Evolutionary conservation across 768 basidiomycete species (phyloP).

Genomic region (Xerocomus brunneocitrinus): DNA sequence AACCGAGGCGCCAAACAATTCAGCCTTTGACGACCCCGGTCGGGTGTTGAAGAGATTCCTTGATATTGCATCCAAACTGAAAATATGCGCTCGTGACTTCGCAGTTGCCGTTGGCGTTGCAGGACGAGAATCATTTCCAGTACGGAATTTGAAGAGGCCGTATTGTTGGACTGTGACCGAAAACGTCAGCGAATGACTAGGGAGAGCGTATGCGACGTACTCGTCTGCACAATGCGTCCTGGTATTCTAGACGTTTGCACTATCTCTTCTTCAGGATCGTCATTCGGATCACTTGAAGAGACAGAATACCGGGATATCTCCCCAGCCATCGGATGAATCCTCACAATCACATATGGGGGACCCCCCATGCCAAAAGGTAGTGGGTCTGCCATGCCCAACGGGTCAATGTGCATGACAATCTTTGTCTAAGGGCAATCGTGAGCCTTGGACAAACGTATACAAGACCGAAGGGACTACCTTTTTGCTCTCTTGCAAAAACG

Average conservation of each 20-base stretch:
- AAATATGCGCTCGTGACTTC: conserved; percentile 75
- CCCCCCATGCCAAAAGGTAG: conserved; percentile 68
- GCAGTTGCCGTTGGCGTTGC: conserved; percentile 77
- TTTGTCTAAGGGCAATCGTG: conserved; percentile 55
- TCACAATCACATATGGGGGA: conserved; percentile 75
- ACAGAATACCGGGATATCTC: conserved; percentile 78
- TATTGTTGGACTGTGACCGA: conserved; percentile 68
- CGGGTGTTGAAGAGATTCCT: conserved; percentile 79
- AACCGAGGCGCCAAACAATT: conserved; percentile 72
- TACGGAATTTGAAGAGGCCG: conserved; percentile 84
- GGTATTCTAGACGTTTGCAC: conserved; percentile 73
- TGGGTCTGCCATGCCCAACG: conserved; percentile 66
- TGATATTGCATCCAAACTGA: conserved; percentile 85
- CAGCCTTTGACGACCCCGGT: conserved; percentile 63
- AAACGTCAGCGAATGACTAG: background rate
- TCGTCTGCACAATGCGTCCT: conserved; percentile 73
- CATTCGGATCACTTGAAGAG: conserved; percentile 65
- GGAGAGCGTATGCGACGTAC: conserved; percentile 42
- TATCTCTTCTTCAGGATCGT: conserved; percentile 78
- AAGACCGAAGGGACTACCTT: conserved; percentile 50
- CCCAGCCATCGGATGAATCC: conserved; percentile 80
- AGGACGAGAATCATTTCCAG: conserved; percentile 72
- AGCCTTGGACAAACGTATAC: conserved; percentile 5
- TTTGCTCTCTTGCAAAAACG: conserved; percentile 70
- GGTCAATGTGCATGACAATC: conserved; percentile 83